Percentiles rank a stretch among this genome's conserved stretches.
These are phyloP conservation scores for Iris macrosiphon DNA, from an alignment of 106 monocot genomes.

Conservation along the genomic window DNA sequence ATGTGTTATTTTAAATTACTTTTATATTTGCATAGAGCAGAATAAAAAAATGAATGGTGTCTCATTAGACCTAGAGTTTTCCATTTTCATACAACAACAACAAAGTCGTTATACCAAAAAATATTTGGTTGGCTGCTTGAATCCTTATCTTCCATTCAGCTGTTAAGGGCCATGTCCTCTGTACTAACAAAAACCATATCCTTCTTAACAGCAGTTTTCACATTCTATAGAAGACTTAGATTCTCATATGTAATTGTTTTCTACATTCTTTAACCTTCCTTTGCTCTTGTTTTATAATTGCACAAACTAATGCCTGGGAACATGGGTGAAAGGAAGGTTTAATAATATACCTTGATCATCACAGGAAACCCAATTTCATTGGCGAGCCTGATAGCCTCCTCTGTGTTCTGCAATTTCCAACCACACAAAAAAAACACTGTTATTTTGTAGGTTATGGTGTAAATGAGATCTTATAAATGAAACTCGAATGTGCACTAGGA, in stretches of 20 bases:
- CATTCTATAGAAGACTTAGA: not conserved
- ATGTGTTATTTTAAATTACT: too few species aligned
- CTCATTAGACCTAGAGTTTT: too few species aligned
- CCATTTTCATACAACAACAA: too few species aligned
- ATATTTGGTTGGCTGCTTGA: too few species aligned
- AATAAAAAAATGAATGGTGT: too few species aligned
- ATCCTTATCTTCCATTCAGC: too few species aligned
- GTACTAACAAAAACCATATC: too few species aligned
- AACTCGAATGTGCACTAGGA: too few species aligned
- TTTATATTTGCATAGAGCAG: too few species aligned
- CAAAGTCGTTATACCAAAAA: too few species aligned
- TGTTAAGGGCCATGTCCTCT: too few species aligned
- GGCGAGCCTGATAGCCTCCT: conserved; percentile 77
- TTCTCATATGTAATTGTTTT: not conserved
- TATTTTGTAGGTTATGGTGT: not conserved
- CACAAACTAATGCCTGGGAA: not conserved
- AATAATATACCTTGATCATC: conserved; percentile 80
- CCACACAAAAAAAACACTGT: not conserved
- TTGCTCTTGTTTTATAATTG: not conserved
- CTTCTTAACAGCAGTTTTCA: not conserved
- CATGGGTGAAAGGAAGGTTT: not conserved
- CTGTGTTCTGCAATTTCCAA: conserved; percentile 56
- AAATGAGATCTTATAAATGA: not conserved
- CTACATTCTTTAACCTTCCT: not conserved
- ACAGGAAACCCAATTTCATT: conserved; percentile 82